Percentiles rank a stretch among this genome's conserved stretches.
Evolutionary conservation across 768 basidiomycete genomes (phyloP).

Genomic region (Russula ochroleuca): DNA sequence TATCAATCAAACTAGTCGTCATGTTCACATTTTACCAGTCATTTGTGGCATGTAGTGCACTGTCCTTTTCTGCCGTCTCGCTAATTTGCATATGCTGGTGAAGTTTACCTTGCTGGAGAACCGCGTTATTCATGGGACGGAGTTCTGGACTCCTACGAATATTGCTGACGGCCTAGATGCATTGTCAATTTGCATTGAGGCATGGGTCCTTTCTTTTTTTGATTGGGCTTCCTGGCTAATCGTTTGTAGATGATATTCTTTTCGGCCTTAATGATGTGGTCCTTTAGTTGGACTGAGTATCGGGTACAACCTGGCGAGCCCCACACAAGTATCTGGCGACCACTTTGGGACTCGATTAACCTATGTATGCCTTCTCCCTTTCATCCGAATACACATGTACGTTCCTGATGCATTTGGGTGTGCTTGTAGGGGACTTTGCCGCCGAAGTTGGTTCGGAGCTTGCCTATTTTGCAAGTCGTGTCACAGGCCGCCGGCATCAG

Average conservation of each 20-base stretch:
- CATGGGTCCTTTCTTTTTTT: conserved; percentile 32
- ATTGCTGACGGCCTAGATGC: conserved; percentile 82
- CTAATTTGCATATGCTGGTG: conserved; percentile 12
- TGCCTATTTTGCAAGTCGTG: conserved; percentile 52
- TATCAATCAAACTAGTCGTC: conserved; percentile 82
- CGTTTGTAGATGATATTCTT: conserved; percentile 74
- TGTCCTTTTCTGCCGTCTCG: neutral
- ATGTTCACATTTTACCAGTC: conserved; percentile 88
- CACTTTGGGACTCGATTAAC: conserved; percentile 65
- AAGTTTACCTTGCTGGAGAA: conserved; percentile 67
- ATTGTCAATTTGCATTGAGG: conserved; percentile 80
- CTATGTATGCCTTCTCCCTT: conserved; percentile 37
- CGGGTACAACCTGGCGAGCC: conserved; percentile 35
- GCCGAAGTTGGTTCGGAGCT: conserved; percentile 62
- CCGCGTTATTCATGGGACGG: conserved; percentile 70
- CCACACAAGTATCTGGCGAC: conserved; percentile 59
- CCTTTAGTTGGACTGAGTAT: conserved; percentile 73
- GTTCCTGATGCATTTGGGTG: neutral
- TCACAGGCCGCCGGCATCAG: conserved; percentile 32
- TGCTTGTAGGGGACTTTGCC: conserved; percentile 8
- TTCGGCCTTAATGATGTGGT: conserved; percentile 74
- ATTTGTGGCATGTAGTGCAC: conserved; percentile 47
- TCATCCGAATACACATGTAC: neutral
- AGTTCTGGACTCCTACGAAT: conserved; percentile 81
- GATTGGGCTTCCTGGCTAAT: conserved; percentile 11